Evolutionary conservation across 306 rosid genomes (phyloP).

Genomic region (Acmispon strigosus): DNA sequence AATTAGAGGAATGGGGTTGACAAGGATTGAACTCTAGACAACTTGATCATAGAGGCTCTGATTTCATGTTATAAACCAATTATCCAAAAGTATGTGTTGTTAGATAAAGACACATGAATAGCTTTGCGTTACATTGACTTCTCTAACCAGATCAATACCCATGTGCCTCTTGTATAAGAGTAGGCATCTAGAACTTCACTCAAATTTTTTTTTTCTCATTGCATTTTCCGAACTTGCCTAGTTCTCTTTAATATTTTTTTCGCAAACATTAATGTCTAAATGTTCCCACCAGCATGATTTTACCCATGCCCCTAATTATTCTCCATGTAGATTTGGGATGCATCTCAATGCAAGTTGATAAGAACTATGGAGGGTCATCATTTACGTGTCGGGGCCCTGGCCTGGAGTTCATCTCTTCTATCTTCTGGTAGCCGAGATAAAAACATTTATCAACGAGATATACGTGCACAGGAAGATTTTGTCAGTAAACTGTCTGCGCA

Average conservation of each 20-base stretch:
- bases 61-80: too few relatives aligned
- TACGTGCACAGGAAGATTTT: slow-evolving; percentile 76
- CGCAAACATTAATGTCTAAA: not conserved
- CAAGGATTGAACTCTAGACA: too few relatives aligned
- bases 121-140: too few relatives aligned
- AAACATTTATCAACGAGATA: slow-evolving; percentile 76
- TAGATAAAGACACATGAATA: too few relatives aligned
- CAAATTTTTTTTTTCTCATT: too few relatives aligned
- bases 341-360: slow-evolving; percentile 64
- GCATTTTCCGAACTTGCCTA: not conserved
- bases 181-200: not conserved
- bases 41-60: too few relatives aligned
- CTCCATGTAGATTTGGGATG: slow-evolving; percentile 75
- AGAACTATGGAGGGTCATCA: slow-evolving; percentile 81
- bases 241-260: not conserved
- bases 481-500: slow-evolving; percentile 84
- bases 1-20: too few relatives aligned
- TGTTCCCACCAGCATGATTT: slow-evolving; percentile 8
- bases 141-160: not conserved
- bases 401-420: slow-evolving; percentile 79
- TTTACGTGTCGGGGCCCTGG: slow-evolving; percentile 70
- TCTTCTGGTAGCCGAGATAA: slow-evolving; percentile 92
- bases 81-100: too few relatives aligned
- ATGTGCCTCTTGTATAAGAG: not conserved
- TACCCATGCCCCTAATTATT: slow-evolving; percentile 12